Percentiles rank a stretch among this genome's conserved stretches.
Evolutionary conservation across 257 asterid genomes (phyloP).

Genomic region (Haberlea rhodopensis): DNA sequence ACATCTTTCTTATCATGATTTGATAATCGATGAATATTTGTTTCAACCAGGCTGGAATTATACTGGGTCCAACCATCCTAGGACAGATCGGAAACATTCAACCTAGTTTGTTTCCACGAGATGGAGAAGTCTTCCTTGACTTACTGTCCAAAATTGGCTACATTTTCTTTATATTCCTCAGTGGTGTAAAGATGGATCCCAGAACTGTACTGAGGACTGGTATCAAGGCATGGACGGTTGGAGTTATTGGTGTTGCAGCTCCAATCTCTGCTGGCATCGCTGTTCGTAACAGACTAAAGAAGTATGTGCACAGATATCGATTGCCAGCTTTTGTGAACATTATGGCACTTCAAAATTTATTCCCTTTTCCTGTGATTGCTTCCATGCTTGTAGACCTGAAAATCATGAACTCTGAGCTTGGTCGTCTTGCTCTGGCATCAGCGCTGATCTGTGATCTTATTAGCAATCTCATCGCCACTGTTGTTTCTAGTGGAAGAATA

Average conservation of each 20-base stretch:
- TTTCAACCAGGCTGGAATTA: constrained; percentile 68
- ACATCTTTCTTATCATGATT: background rate
- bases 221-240: constrained; percentile 76
- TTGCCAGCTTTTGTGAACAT: constrained; percentile 42
- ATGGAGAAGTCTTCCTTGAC: constrained; percentile 64
- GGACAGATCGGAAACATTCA: constrained; percentile 37
- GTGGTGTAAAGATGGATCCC: constrained; percentile 92
- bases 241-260: constrained; percentile 41
- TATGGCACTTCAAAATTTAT: constrained; percentile 45
- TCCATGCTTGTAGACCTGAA: constrained; percentile 71
- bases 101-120: constrained; percentile 43
- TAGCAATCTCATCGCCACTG: constrained; percentile 41
- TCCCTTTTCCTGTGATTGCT: constrained; percentile 78
- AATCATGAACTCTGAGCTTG: constrained; percentile 84
- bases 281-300: background rate
- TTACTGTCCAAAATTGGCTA: constrained; percentile 70
- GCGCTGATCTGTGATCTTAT: constrained; percentile 62
- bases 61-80: constrained; percentile 68
- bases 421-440: constrained; percentile 75
- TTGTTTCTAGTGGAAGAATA: constrained; percentile 42
- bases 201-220: constrained; percentile 61
- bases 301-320: constrained; percentile 35
- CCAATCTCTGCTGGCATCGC: constrained; percentile 39
- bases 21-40: background rate
- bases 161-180: constrained; percentile 71